A percentile compares a stretch with the other conserved stretches of the same genome.
Evolutionary conservation across 371 early-diverging fungal species (phyloP).

Genomic region (Mortierella sp.): DNA sequence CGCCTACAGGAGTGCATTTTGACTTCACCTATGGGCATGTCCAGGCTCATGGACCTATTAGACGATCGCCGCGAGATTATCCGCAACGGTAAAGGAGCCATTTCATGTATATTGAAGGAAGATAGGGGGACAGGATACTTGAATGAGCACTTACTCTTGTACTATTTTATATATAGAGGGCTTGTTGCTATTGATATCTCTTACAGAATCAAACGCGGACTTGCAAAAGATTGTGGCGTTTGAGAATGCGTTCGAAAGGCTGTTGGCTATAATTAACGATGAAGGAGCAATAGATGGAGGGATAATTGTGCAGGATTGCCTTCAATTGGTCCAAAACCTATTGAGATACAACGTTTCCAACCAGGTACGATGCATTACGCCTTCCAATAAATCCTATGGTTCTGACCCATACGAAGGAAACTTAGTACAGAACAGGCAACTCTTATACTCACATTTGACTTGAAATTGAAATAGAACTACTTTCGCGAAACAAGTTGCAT

Average conservation of each 20-base stretch:
- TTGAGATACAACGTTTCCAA: slow-evolving; percentile 95
- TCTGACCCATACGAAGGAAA: background rate
- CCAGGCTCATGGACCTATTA: slow-evolving; percentile 91
- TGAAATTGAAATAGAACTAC: slow-evolving; percentile 70
- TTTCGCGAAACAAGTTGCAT: slow-evolving; percentile 97
- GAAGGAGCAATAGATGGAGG: slow-evolving; percentile 95
- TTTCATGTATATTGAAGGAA: too few species aligned
- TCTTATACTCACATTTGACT: background rate
- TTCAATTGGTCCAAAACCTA: slow-evolving; percentile 91
- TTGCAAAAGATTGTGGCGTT: slow-evolving; percentile 98
- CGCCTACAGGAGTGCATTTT: slow-evolving; percentile 89
- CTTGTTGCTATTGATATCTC: slow-evolving; percentile 85
- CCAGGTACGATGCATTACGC: slow-evolving; percentile 73
- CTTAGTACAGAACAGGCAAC: background rate
- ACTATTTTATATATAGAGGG: slow-evolving; percentile 75
- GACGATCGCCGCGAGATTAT: slow-evolving; percentile 94
- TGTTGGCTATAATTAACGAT: slow-evolving; percentile 88
- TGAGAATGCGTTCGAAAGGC: slow-evolving; percentile 94
- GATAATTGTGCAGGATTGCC: slow-evolving; percentile 96
- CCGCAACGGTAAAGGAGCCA: slow-evolving; percentile 80
- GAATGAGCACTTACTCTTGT: background rate
- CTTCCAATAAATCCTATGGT: background rate
- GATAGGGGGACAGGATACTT: background rate
- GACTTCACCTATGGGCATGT: slow-evolving; percentile 91
- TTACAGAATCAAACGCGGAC: slow-evolving; percentile 93